phyloP scores from a whole-genome alignment of 1,284 basidiomycete species.

The Sporisorium exsertum region DNA sequence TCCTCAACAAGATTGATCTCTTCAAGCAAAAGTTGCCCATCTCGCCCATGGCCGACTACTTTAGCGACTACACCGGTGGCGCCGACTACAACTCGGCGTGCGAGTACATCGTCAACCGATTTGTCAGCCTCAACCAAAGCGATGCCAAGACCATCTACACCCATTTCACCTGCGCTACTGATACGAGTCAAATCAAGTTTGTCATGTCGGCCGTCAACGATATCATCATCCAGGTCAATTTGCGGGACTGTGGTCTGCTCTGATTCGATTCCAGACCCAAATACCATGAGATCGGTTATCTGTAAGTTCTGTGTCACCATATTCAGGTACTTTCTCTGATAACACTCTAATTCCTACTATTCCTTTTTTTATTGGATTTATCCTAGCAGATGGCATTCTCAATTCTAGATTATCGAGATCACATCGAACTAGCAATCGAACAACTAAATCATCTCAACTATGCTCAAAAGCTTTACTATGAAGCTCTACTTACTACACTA shows the following conservation, averaged over 20 bases:
- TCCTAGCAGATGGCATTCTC: no score
- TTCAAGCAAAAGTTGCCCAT: constrained; percentile 92
- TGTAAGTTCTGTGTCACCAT: no score
- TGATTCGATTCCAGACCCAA: no score
- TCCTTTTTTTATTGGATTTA: no score
- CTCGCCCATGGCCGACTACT: constrained; percentile 87
- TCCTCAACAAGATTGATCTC: constrained; percentile 79
- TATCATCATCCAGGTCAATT: constrained; percentile 78
- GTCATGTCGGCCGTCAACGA: constrained; percentile 74
- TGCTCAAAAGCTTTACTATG: no score
- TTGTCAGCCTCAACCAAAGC: constrained; percentile 64
- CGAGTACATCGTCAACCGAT: constrained; percentile 66
- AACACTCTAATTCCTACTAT: no score
- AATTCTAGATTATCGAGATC: no score
- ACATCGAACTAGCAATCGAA: no score
- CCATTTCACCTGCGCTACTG: constrained; percentile 88
- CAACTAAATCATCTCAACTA: no score
- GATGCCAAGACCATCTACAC: constrained; percentile 71
- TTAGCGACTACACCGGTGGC: constrained; percentile 74
- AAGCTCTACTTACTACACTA: no score
- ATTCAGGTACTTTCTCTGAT: no score
- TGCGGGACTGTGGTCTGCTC: constrained; percentile 85
- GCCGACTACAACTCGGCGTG: constrained; percentile 62
- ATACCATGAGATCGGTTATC: no score
- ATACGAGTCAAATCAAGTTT: constrained; percentile 80